phyloP scores from a whole-genome alignment of 2,329 filamentous ascomycete species.

The Dryadomyces sulphureus region DNA sequence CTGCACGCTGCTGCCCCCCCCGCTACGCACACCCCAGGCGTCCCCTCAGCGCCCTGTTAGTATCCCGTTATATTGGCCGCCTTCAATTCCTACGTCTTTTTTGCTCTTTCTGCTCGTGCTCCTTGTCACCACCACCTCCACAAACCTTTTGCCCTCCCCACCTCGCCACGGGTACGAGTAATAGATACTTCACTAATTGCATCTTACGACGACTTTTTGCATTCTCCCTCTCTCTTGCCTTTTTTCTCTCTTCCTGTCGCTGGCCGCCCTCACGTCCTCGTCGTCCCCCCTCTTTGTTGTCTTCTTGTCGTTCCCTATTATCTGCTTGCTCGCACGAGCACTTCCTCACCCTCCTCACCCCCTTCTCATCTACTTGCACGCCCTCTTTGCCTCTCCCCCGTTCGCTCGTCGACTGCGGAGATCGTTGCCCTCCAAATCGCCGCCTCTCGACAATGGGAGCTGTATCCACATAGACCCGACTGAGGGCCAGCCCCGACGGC shows the following conservation, averaged over 20 bases:
- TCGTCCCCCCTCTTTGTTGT: neutral
- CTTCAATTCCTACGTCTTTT: neutral
- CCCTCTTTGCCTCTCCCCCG: neutral
- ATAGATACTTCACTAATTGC: constrained; percentile 2
- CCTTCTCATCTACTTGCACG: neutral
- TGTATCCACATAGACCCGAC: neutral
- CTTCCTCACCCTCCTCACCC: neutral
- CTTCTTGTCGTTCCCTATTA: neutral
- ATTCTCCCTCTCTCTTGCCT: neutral
- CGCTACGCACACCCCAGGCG: neutral
- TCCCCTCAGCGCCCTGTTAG: neutral
- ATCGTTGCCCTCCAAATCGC: neutral
- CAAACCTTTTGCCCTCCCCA: constrained; percentile 1
- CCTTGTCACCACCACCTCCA: neutral
- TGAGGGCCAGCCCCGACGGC: constrained; percentile 1
- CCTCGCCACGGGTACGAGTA: constrained; percentile 1
- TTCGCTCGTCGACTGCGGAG: neutral
- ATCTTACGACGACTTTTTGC: neutral
- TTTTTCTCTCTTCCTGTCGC: neutral
- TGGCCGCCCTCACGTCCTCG: neutral
- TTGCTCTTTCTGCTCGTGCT: neutral
- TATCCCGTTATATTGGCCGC: constrained; percentile 1
- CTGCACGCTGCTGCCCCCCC: neutral
- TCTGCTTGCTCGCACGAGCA: neutral
- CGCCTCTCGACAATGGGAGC: constrained; percentile 1